Base-by-base conservation (phyloP, 371 early-diverging fungal species). In the Thermomucor indicae-seudaticae region DNA sequence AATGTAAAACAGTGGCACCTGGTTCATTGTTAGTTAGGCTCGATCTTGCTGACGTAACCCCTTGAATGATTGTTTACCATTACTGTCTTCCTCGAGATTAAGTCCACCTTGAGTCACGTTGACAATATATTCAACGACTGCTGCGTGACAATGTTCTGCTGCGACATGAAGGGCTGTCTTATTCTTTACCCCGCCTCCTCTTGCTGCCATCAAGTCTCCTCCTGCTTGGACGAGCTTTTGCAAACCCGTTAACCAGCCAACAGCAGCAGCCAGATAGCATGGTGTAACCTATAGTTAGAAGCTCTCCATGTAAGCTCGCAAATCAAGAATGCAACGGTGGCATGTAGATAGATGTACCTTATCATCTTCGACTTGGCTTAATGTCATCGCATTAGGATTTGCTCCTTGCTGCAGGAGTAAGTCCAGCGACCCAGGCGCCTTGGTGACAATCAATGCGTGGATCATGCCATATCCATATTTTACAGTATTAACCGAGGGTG, bases 391-490 rank as follows among this genome's bases (percentile, higher is more conserved):
- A 49, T 74, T 65, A 7, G 71, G 66, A 55, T 74, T 74, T 7
- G 75, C 75, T 47, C 75, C 75, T 50, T 70, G 65, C 31, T 74
- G 63, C 20, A 74, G 55, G 35, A 74, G 57, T 19, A 65, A 34
- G 30, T 70, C 71, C 2, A 74, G 46, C 2, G 64, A 47, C 0
- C 45, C 48, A 47, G 64, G 57, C n/a, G 69, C 56, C 42, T 65
- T 65, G 28, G 60, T 62, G 40, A 70, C 62, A 59, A 74, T 64
- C 12, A 65, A 47, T 22, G 71, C 71, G 54, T 74, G 75, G 31
- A 74, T 64, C 66, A 74, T 64, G 20, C 75, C 75, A 55, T 62
- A 70, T 11, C 75, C 75, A 40, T 74, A 68, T 35, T 63, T 67
- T 37, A 74, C 60, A 23, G 51, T 20, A 44, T 63, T 29, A 5